Conservation (phyloP, 192 early-diverging fungal genomes). For the Podila epicladia region DNA sequence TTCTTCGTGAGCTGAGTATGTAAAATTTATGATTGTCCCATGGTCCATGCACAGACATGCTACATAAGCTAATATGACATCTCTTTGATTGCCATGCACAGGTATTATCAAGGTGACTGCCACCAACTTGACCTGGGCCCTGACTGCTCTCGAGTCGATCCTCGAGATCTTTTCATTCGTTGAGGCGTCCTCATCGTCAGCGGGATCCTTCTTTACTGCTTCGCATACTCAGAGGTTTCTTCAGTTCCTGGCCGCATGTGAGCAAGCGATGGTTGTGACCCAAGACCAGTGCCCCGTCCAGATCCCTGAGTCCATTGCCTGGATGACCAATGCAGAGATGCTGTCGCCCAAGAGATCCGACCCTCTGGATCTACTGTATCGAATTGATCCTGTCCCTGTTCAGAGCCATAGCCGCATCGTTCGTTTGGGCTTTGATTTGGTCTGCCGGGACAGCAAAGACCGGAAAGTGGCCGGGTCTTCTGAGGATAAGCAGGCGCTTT, state of each 20-base stretch:
- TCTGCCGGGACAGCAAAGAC: neutral
- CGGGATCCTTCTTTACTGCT: constrained; percentile 8
- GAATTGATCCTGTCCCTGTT: constrained; percentile 31
- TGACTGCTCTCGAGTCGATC: constrained; percentile 33
- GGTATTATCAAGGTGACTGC: constrained; percentile 23
- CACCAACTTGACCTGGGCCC: constrained; percentile 32
- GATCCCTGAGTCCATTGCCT: neutral
- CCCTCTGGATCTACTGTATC: constrained; percentile 26
- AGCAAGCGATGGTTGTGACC: constrained; percentile 29
- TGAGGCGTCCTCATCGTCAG: constrained; percentile 1
- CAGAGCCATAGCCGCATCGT: constrained; percentile 32
- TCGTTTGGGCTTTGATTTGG: constrained; percentile 14
- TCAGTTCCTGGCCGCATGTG: constrained; percentile 19
- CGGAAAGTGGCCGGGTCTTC: neutral
- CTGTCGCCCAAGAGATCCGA: constrained; percentile 26
- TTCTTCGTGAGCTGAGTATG: constrained; percentile 49
- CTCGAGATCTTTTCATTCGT: constrained; percentile 31
- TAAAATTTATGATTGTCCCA: neutral
- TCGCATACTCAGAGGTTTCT: constrained; percentile 7
- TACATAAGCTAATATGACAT: neutral
- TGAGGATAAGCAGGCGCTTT: constrained; percentile 19
- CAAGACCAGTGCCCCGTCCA: constrained; percentile 30
- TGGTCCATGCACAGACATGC: neutral
- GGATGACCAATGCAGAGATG: neutral
- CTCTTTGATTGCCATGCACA: neutral